Evolutionary conservation across 2,329 filamentous ascomycete species (phyloP), one percentile per base, ranked within the genome.

Genomic region (Bertia moriformis): DNA sequence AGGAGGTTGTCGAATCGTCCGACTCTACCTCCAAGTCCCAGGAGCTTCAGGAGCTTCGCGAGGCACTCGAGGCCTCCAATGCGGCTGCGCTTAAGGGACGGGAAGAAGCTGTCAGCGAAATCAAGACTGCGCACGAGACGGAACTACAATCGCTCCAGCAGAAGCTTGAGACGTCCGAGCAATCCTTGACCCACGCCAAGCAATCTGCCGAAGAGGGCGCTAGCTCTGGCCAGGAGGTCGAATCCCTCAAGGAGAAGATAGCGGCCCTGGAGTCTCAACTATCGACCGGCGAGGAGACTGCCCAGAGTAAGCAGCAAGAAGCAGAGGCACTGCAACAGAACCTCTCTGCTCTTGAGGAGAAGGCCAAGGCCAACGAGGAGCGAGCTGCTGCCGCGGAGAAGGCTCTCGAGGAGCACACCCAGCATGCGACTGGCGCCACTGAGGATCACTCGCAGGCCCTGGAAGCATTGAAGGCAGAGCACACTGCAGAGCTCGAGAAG

Each of bases 341-440:
- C 14, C 45, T 63, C 33, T 46, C 52, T 38, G 47, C 54, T 4
- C 48, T 59, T 4, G 57, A 62, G 41, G 47, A 48, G n/a, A 52
- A 59, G 44, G 46, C 47, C 14, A 55, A 59, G 43, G 47, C 50
- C n/a, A 61, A 56, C 43, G 54, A 59, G 20, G 54, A 57, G 14
- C 54, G 57, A 44, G 53, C 54, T 10, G 48, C 50, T 4, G 50
- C 54, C 13, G 50, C 55, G 15, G 48, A 52, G 17, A 50, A 50
- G 33, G 52, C 53, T 13, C 49, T 62, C 4, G 50, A 60, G 32
- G 50, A 60, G 20, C 54, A 59, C 14, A 45, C 44, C 3, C 40
- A 53, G 19, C 49, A 56, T 38, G 46, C 54, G 17, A 46, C 46
- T 14, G 39, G 40, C 18, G 41, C 48, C 29, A 46, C 56, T 4